A percentile compares a stretch with the other conserved stretches of the same genome.
phyloP scores from a whole-genome alignment of 768 basidiomycete genomes.

The Mycena galericulata region DNA sequence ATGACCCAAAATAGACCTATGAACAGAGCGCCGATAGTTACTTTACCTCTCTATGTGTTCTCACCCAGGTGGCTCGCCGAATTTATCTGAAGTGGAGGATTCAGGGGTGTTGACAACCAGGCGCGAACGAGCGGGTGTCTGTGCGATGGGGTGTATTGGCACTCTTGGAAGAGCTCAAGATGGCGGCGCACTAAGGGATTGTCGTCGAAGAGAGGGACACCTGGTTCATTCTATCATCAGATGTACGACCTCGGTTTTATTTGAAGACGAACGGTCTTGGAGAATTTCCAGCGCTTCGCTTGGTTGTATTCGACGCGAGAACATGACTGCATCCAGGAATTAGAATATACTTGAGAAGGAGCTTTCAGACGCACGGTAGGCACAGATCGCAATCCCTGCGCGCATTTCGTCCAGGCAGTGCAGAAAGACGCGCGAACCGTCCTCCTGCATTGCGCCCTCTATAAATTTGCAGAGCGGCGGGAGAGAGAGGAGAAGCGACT shows the following conservation, averaged over 20 bases:
- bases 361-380: conserved; percentile 49
- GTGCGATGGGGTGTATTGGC: conserved; percentile 42
- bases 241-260: not conserved
- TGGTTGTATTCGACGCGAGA: conserved; percentile 46
- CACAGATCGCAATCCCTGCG: conserved; percentile 52
- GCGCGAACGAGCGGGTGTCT: conserved; percentile 47
- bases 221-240: conserved; percentile 32
- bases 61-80: not conserved
- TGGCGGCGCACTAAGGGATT: conserved; percentile 47
- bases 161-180: conserved; percentile 51
- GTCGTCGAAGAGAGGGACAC: conserved; percentile 52
- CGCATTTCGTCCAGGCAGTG: conserved; percentile 54
- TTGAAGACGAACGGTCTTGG: conserved; percentile 46
- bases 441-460: conserved; percentile 40
- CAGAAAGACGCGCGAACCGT: conserved; percentile 49
- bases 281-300: conserved; percentile 48
- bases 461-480: conserved; percentile 51
- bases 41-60: not conserved
- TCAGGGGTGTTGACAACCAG: conserved; percentile 40
- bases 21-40: too few species aligned
- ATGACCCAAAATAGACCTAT: too few species aligned
- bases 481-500: conserved; percentile 50
- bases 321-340: conserved; percentile 47
- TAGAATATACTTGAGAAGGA: not conserved
- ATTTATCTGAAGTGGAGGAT: not conserved